phyloP scores from a whole-genome alignment of 2,329 filamentous ascomycete species.

The Gliomastix tumulicola region DNA sequence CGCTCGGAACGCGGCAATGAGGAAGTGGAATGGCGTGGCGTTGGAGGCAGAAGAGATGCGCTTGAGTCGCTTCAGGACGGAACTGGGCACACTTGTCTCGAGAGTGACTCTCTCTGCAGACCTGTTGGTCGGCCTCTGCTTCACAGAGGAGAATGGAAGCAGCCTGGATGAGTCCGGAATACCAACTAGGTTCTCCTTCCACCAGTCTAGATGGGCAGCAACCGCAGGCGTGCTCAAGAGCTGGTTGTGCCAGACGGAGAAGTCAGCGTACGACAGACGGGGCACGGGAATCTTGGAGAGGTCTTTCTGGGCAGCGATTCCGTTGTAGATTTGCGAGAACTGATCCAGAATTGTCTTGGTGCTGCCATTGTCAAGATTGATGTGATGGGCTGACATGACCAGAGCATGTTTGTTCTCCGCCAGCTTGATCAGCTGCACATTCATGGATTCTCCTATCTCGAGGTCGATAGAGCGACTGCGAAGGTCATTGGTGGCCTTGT shows the following conservation, averaged over 20 bases:
- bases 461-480: not conserved
- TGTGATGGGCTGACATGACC: not conserved
- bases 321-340: not conserved
- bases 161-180: not conserved
- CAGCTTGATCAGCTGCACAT: not conserved
- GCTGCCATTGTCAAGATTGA: not conserved
- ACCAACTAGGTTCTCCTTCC: not conserved
- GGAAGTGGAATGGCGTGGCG: slow-evolving; percentile 15
- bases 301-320: not conserved
- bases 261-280: not conserved
- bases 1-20: slow-evolving; percentile 14
- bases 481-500: slow-evolving; percentile 7
- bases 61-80: slow-evolving; percentile 10
- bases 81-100: not conserved
- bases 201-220: not conserved
- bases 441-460: not conserved
- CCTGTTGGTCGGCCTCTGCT: not conserved
- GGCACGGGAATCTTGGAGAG: not conserved
- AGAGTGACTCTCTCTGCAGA: not conserved
- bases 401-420: not conserved
- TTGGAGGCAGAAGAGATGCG: slow-evolving; percentile 11
- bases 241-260: not conserved
- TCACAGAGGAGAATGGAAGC: not conserved
- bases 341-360: not conserved
- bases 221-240: not conserved